Percentiles rank a stretch among this genome's conserved stretches.
Evolutionary conservation across 176 grass and related monocot species (phyloP).

Genomic region (Hsuehochloa calcarea): DNA sequence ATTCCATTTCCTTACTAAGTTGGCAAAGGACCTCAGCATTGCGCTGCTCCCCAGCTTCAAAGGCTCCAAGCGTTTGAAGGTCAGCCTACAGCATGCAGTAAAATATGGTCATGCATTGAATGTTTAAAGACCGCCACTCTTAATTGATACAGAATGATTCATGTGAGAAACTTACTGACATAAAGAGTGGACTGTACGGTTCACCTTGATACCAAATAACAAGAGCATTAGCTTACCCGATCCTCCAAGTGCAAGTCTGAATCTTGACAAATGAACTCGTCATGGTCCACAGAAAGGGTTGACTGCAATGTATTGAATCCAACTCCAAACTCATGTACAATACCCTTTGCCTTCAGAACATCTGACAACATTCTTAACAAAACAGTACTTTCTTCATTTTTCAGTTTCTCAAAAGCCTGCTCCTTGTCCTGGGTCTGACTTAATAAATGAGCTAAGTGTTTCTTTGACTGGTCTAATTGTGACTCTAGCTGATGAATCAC

Average conservation of each 20-base stretch:
- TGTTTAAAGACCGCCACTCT: not conserved
- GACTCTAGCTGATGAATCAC: conserved; percentile 42
- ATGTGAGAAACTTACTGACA: conserved; percentile 61
- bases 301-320: conserved; percentile 38
- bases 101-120: conserved; percentile 25
- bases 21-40: conserved; percentile 29
- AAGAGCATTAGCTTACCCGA: conserved; percentile 78
- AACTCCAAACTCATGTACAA: conserved; percentile 48
- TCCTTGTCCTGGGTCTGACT: conserved; percentile 46
- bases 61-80: not conserved
- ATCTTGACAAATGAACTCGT: conserved; percentile 39
- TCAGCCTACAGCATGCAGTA: conserved; percentile 45
- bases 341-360: conserved; percentile 59
- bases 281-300: conserved; percentile 33
- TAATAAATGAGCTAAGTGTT: conserved; percentile 36
- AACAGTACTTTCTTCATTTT: conserved; percentile 55
- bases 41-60: conserved; percentile 19
- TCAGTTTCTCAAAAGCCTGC: conserved; percentile 35
- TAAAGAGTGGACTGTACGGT: conserved; percentile 52
- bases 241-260: conserved; percentile 50
- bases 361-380: conserved; percentile 50
- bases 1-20: conserved; percentile 55
- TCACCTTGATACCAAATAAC: conserved; percentile 69
- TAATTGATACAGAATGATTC: conserved; percentile 22
- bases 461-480: conserved; percentile 53